Evolutionary conservation across 495 filamentous ascomycete genomes (phyloP), one percentile per base, ranked within the genome.

Genomic region (Hypoxylon rickii): DNA sequence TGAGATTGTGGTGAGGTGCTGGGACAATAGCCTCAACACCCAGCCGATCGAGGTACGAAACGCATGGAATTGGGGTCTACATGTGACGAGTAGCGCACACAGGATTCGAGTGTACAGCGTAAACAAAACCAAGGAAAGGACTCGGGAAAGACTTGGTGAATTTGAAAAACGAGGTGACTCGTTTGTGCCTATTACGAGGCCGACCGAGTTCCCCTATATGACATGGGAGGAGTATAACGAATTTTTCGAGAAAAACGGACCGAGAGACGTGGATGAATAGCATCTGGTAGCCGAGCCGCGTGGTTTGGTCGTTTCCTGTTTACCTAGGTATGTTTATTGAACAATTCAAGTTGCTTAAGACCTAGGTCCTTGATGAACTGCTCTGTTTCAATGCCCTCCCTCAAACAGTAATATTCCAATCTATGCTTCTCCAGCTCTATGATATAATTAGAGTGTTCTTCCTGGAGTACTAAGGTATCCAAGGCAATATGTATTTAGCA

Each of bases 81-180:
- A 87, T 68, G 85, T 88, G 19, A 87, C 84, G 1, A 79, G 76
- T n/a, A 84, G 79, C 3, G 82, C 79, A 21, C 85, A 87, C 60
- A 76, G 83, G 2, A 77, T 88, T 68, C 83, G 72, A 47, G 60
- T 87, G 8, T 88, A 86, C 65, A 86, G 82, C 53, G 73, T 86
- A 56, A 87, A 87, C 66, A 79, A 76, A 55, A 72, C 51, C 0
- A 76, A 68, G 15, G 65, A 77, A 1, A 57, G 64, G 4, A 87
- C 85, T 1, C 71, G 66, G 15, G 63, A 70, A 51, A 68, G 79
- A 6, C 52, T 88, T 48, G 76, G 75, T 44, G 62, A 75, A 51
- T 64, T 82, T 42, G 76, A 84, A 55, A 68, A 76, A 32, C 56
- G 70, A 13, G 76, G 76, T 0, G 67, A 76, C 3, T 64, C 73